Evolutionary conservation across 31 red algal species (phyloP), one percentile per base, ranked within the genome.

Genomic region (Pterothamnion heteromorphum): DNA sequence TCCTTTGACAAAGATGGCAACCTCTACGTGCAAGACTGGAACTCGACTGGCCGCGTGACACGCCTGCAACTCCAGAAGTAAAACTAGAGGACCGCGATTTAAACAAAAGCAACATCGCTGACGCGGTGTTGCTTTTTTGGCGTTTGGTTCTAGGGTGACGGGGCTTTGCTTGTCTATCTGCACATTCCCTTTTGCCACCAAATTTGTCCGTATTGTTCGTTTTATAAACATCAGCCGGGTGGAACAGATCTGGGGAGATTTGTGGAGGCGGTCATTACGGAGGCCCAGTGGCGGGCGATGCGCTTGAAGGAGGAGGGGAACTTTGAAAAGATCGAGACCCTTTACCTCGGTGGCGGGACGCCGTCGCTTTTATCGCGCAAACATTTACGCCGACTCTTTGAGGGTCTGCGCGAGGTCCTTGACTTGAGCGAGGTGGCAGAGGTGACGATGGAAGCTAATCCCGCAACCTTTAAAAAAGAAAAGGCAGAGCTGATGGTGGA

Each of bases 291-390:
- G 24, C 20, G 5, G 80, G 89, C 90, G 24, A 92, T 92, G 78
- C 93, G 82, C 33, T 35, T 0, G 21, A 5, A 74, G 87, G 57
- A 91, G 3, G 34, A 71, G 39, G 43, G 58, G 23, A 28, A 83
- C 2, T 74, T 89, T 43, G 90, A 92, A 34, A 72, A 80, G 0
- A 43, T 99, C 22, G 81, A 84, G 1, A 96, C 96, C 26, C 80
- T 99, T 14, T 99, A 99, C 74, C 93, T 99, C 31, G 98, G 96
- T 3, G 98, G 98, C 32, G 98, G 98, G 35, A 99, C 98, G 36
- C 98, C 98, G 2, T 99, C 98, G 20, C 85, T 99, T 33, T 84
- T 95, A 38, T 76, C 92, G 34, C 87, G 88, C 23, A 30, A 44
- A n/a, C 86, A 86, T 3, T 91, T 99, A 26, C 4, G 35, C 80